Conservation (phyloP, 805 yeast species). For the Millerozyma miso region DNA sequence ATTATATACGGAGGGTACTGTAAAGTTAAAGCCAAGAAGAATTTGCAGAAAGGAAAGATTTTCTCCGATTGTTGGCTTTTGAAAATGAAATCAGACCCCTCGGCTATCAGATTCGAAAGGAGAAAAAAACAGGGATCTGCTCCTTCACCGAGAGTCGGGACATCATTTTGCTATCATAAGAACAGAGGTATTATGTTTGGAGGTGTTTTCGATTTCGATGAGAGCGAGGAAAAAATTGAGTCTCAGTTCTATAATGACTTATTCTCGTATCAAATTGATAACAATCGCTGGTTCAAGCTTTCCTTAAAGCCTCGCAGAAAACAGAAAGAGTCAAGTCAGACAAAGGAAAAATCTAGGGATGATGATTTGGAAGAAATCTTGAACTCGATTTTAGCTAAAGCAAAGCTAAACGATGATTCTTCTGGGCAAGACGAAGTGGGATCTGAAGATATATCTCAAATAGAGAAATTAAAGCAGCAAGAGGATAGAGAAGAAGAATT, state of each 20-base stretch:
- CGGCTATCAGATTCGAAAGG: conserved; percentile 81
- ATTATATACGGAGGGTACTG: conserved; percentile 90
- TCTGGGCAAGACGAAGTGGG: conserved; percentile 37
- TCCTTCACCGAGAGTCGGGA: conserved; percentile 93
- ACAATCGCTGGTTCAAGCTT: conserved; percentile 83
- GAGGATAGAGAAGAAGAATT: conserved; percentile 40
- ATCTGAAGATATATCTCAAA: conserved; percentile 34
- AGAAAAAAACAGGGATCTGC: conserved; percentile 84
- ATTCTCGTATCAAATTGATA: conserved; percentile 76
- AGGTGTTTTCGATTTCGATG: conserved; percentile 92
- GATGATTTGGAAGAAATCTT: conserved; percentile 79
- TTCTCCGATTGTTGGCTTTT: conserved; percentile 81
- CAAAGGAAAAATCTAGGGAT: conserved; percentile 56
- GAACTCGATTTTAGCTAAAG: conserved; percentile 67
- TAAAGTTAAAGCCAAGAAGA: conserved; percentile 85
- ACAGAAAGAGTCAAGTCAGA: conserved; percentile 32
- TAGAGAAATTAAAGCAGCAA: conserved; percentile 30
- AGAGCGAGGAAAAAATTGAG: conserved; percentile 87
- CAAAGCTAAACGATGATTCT: conserved; percentile 61
- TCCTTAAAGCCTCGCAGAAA: conserved; percentile 59
- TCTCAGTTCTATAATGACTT: conserved; percentile 80
- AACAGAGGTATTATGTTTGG: conserved; percentile 93
- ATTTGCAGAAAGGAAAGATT: conserved; percentile 86
- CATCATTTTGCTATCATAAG: conserved; percentile 82
- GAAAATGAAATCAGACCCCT: conserved; percentile 80